Evolutionary conservation across 176 grass and related monocot species (phyloP).

Genomic region (Juncus effusus): DNA sequence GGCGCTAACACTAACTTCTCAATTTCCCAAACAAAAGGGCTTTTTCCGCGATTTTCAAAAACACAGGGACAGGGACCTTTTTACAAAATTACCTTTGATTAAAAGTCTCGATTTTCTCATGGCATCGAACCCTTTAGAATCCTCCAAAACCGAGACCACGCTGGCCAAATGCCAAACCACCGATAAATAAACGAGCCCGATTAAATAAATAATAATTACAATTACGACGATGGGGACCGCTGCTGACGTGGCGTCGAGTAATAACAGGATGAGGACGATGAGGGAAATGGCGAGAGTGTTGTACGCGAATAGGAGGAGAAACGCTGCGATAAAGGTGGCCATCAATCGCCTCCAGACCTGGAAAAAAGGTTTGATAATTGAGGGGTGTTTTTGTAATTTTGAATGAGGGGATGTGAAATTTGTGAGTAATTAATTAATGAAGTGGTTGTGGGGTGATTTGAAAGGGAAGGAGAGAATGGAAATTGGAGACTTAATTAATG

Average conservation of each 20-base stretch:
- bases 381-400: too few relatives aligned
- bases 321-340: slow-evolving; percentile 75
- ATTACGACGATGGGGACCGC: slow-evolving; percentile 33
- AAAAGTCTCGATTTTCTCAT: slow-evolving; percentile 70
- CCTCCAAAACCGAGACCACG: slow-evolving; percentile 85
- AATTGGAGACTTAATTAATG: too few relatives aligned
- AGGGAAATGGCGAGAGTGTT: slow-evolving; percentile 29
- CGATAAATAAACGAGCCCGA: slow-evolving; percentile 60
- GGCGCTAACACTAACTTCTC: too few relatives aligned
- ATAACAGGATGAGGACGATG: slow-evolving; percentile 42
- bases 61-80: too few relatives aligned
- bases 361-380: not conserved
- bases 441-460: too few relatives aligned
- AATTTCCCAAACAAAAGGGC: too few relatives aligned
- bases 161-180: slow-evolving; percentile 89
- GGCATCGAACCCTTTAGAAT: slow-evolving; percentile 67
- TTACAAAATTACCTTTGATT: slow-evolving; percentile 11
- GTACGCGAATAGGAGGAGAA: slow-evolving; percentile 69
- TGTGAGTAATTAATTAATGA: too few relatives aligned
- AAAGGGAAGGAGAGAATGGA: too few relatives aligned
- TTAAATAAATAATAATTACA: slow-evolving; percentile 35
- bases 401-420: too few relatives aligned
- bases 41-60: too few relatives aligned
- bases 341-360: slow-evolving; percentile 81
- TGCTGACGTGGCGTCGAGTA: slow-evolving; percentile 29